Conservation (phyloP, 1,139 yeast genomes). For the Zhuliangozyma blackwelliae region DNA sequence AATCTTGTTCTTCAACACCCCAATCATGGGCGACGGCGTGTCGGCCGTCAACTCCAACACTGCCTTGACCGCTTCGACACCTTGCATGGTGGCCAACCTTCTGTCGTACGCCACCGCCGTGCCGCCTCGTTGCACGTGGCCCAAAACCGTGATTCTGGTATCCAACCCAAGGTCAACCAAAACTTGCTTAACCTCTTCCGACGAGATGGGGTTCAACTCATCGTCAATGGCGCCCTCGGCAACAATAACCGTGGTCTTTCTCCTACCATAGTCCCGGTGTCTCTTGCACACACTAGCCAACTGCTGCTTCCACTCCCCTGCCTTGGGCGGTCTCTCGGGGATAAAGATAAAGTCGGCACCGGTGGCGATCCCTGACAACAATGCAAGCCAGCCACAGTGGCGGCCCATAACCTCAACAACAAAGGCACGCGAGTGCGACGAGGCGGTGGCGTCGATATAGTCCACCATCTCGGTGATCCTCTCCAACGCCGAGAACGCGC, state of each 20-base stretch:
- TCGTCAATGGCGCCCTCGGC: slow-evolving; percentile 96
- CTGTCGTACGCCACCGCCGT: slow-evolving; percentile 94
- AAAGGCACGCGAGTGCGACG: slow-evolving; percentile 95
- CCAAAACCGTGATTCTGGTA: slow-evolving; percentile 90
- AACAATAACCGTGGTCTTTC: slow-evolving; percentile 92
- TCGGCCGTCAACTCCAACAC: slow-evolving; percentile 84
- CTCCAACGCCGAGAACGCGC: slow-evolving; percentile 90
- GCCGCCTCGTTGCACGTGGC: slow-evolving; percentile 99
- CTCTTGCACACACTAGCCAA: slow-evolving; percentile 65
- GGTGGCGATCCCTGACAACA: slow-evolving; percentile 93
- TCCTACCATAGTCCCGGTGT: slow-evolving; percentile 82
- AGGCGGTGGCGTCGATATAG: slow-evolving; percentile 94
- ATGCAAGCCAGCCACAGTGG: slow-evolving; percentile 97
- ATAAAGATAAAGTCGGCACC: slow-evolving; percentile 92
- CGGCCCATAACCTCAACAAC: slow-evolving; percentile 99
- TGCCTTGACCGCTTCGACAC: slow-evolving; percentile 95
- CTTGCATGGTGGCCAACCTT: slow-evolving; percentile 87
- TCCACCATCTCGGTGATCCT: slow-evolving; percentile 92
- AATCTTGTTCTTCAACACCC: slow-evolving; percentile 80
- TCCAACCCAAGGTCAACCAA: slow-evolving; percentile 83
- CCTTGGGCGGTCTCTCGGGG: slow-evolving; percentile 82
- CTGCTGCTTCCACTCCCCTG: slow-evolving; percentile 69
- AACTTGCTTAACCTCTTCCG: slow-evolving; percentile 74
- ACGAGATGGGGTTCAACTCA: slow-evolving; percentile 74
- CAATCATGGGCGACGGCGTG: slow-evolving; percentile 94